Evolutionary conservation across 345 rosid genomes (phyloP), one percentile per base, ranked within the genome.

Genomic region (Aegle marmelos): DNA sequence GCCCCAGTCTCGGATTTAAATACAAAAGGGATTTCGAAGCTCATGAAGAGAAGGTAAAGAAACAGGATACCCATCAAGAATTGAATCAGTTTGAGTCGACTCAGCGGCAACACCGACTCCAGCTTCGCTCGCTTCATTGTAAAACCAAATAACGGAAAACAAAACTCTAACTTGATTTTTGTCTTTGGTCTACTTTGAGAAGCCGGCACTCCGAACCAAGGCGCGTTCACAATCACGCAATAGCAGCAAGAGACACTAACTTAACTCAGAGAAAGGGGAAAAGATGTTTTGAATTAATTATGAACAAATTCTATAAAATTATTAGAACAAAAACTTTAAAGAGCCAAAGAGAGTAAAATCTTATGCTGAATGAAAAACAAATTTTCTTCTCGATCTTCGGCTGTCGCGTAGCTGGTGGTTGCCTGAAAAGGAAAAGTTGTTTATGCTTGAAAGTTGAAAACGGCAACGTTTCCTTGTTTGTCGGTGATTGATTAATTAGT

Each of bases 1-100:
- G 84, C 16, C 50, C 21, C 61, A 0, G 87, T 83, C 36, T 80
- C 84, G 30, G 87, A 70, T 73, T 31, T 82, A 68, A 89, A 79
- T 67, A 87, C 87, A 1, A 85, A 58, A 19, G 92, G 92, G 68
- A 89, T 79, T 80, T 87, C 85, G 30, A 85, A 83, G 86, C 78
- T 82, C 64, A 87, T 84, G 82, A 87, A 82, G 57, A 89, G 82
- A 41, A 89, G 78, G 58, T 82, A 89, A 21, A 89, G 59, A 62
- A 87, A 70, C 74, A 87, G 31, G 10, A 82, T 59, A 72, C 80
- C 83, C 84, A 85, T 80, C 30, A 84, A 57, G 30, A 82, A 59
- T 76, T 89, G 90, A 54, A 87, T 30, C 80, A 85, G 45, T 39
- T 81, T 72, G 70, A 89, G 75, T 61, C 92, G 86, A 82, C 85